Conservation (phyloP, 345 rosid genomes). For the Brassica napus region DNA sequence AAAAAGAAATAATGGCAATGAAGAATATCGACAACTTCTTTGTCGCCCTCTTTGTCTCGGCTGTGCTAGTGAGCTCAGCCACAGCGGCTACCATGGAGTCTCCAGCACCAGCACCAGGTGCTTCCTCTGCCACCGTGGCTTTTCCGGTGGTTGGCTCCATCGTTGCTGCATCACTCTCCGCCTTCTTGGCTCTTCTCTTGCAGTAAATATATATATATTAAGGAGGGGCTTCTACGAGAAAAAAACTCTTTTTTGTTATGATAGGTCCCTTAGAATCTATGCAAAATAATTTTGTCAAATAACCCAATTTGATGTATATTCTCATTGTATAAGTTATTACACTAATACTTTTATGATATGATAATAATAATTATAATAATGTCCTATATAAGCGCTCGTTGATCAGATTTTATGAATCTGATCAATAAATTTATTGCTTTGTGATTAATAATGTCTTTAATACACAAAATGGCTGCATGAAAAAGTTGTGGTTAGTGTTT, state of each 20-base stretch:
- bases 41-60: slow-evolving; percentile 45
- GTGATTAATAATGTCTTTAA: slow-evolving; percentile 8
- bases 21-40: slow-evolving; percentile 53
- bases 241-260: slow-evolving; percentile 19
- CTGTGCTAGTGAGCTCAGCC: slow-evolving; percentile 52
- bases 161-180: slow-evolving; percentile 44
- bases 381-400: not conserved
- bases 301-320: slow-evolving; percentile 34
- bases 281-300: slow-evolving; percentile 10
- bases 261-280: slow-evolving; percentile 23
- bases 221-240: slow-evolving; percentile 13
- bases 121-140: slow-evolving; percentile 35
- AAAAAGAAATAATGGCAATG: slow-evolving; percentile 46
- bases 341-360: slow-evolving; percentile 19
- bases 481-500: slow-evolving; percentile 17
- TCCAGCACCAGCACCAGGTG: slow-evolving; percentile 46
- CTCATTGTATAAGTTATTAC: slow-evolving; percentile 32
- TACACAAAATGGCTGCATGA: slow-evolving; percentile 23
- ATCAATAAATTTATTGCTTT: slow-evolving; percentile 5
- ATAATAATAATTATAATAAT: slow-evolving; percentile 18
- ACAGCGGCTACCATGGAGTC: slow-evolving; percentile 50
- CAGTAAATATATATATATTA: slow-evolving; percentile 25
- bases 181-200: slow-evolving; percentile 39
- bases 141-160: slow-evolving; percentile 50
- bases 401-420: not conserved